Base-by-base conservation (phyloP, 495 filamentous ascomycete genomes). In the Platismatia glauca region DNA sequence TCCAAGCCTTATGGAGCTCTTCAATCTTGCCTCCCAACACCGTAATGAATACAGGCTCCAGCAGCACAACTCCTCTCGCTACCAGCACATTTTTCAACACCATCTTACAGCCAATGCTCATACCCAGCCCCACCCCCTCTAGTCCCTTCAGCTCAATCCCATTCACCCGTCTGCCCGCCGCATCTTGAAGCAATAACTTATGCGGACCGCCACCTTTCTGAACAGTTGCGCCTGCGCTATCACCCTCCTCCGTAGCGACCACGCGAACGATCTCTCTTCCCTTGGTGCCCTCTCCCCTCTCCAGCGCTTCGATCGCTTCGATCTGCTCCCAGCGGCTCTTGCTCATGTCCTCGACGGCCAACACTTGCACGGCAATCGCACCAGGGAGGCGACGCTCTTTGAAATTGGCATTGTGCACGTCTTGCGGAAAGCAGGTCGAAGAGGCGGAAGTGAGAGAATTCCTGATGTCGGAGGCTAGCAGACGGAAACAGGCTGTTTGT, bases 11-110 rank as follows among this genome's bases (percentile, higher is more conserved):
- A 68, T 96, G 88, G 78, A 91, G 78, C 1, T 70, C 77, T 60
- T 96, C 92, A 58, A 97, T 85, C 80, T 90, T 96, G 0, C 94
- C 94, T 3, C 94, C 94, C 20, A 97, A 72, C 4, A 96, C 66
- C 41, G 77, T 79, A 53, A 82, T 83, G 22, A 68, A 81, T 16
- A 68, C 73, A 2, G 89, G 85, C 48, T 90, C 85, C 15, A 98
- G 74, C 68, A 98, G 70, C 20, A 95, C 67, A 65, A 93, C 80
- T 1, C 90, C 95, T 33, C 94, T 77, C 27, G 89, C 86, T 37
- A 96, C 85, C 15, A 78, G 75, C 3, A 77, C 78, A 68, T 83
- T 81, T 61, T 75, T 82, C 63, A 98, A 71, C 46, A 97, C 52
- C 55, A 96, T 66, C 76, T 97, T 97, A 60, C 83, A 80, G 2